These are phyloP conservation scores for Seminavis robusta DNA, from an alignment of 108 stramenopile species.

Conservation along the genomic window DNA sequence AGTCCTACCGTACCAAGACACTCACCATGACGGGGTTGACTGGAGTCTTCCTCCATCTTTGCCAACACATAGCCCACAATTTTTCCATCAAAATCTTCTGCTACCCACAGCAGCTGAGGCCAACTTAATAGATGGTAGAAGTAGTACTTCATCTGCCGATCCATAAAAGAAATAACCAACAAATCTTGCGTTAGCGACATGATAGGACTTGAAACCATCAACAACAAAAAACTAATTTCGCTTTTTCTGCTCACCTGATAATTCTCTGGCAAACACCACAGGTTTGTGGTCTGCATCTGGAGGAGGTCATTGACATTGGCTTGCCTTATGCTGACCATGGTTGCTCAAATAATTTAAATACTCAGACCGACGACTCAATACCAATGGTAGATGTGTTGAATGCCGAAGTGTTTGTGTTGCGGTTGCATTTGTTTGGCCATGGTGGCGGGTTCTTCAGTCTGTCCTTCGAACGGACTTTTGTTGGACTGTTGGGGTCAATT, in stretches of 20 bases:
- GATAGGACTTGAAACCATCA: neutral
- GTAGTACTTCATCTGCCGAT: conserved; percentile 87
- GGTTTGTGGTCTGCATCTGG: conserved; percentile 96
- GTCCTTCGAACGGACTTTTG: too few species aligned
- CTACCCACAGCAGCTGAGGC: conserved; percentile 98
- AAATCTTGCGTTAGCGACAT: neutral
- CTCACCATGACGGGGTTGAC: conserved; percentile 18
- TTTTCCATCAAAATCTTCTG: conserved; percentile 89
- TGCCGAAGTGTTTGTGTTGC: too few species aligned
- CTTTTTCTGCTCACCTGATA: conserved; percentile 70
- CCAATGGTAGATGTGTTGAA: too few species aligned
- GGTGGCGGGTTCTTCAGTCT: too few species aligned
- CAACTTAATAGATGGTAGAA: conserved; percentile 96
- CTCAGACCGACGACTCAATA: too few species aligned
- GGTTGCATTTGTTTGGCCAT: too few species aligned
- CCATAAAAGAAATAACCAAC: neutral
- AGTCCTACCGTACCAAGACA: too few species aligned
- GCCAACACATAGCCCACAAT: conserved; percentile 99
- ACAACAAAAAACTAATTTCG: neutral
- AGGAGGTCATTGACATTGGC: conserved; percentile 90
- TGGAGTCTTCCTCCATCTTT: conserved; percentile 96
- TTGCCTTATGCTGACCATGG: conserved; percentile 88
- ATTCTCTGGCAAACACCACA: conserved; percentile 99
- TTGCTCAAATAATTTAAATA: conserved; percentile 14
- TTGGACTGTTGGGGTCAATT: too few species aligned